Evolutionary conservation across 345 rosid species (phyloP), one percentile per base, ranked within the genome.

Genomic region (Brassica nigra): DNA sequence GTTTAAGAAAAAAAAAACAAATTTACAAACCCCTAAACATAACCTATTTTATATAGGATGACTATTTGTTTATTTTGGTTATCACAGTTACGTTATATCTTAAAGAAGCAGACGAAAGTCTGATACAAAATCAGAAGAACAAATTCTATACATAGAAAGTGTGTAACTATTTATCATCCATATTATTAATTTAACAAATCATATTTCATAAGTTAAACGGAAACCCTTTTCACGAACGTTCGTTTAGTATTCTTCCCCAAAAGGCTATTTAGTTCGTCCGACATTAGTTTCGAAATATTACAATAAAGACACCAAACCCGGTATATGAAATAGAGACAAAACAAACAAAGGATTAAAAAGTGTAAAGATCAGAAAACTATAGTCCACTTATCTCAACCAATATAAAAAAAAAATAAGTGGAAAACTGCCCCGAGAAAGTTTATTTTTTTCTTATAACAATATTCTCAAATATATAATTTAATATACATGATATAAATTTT

Each of bases 401-500:
- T 66, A 73, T 47, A 4, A 39, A 10, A 14, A 49, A 49, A 68
- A 77, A 70, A 52, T 5, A 66, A 20, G 14, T 6, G 34, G 62
- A 58, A 55, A 54, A 14, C 18, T 39, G 3, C 63, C 37, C 4
- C 31, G 23, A 62, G 18, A 66, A 62, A 11, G 6, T 27, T 29
- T 58, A 68, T 20, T 8, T 10, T 33, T 27, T 28, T 63, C 36
- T 70, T 78, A 74, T 15, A 49, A 54, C 33, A 63, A 30, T 71
- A 34, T 57, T 66, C 20, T 42, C 6, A 10, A 66, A 52, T 8
- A 61, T 27, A 61, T 3, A 57, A 29, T 36, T 36, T 65, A 66
- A 57, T 79, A 79, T 36, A 27, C 73, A 73, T 73, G 58, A 71
- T 71, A 73, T 73, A 71, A 55, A 66, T 62, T 71, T 74, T 36